Conservation (phyloP, 768 basidiomycete genomes). For the Tylopilus sp. region DNA sequence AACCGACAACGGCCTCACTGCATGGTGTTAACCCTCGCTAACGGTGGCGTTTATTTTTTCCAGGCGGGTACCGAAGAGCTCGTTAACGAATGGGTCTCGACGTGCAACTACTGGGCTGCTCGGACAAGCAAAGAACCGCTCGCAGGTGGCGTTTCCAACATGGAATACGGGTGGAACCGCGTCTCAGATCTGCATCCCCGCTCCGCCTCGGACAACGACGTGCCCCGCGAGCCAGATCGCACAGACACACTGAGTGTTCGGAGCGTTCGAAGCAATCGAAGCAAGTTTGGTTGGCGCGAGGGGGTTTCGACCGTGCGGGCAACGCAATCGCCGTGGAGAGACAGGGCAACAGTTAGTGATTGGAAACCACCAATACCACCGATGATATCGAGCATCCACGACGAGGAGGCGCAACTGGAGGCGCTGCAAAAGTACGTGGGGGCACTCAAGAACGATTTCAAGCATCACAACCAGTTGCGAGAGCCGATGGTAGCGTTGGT, state of each 20-base stretch:
- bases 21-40: conserved; percentile 88
- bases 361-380: conserved; percentile 93
- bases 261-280: conserved; percentile 71
- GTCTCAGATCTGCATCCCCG: conserved; percentile 55
- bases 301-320: conserved; percentile 62
- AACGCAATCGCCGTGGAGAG: conserved; percentile 68
- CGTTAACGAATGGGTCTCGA: conserved; percentile 98
- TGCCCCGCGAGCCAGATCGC: conserved; percentile 44
- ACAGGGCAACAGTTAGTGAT: conserved; percentile 79
- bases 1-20: conserved; percentile 88
- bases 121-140: conserved; percentile 93
- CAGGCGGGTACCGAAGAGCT: conserved; percentile 98
- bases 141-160: conserved; percentile 94
- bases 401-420: conserved; percentile 92
- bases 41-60: conserved; percentile 94
- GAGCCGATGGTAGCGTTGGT: conserved; percentile 83
- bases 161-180: conserved; percentile 98
- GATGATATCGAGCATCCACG: conserved; percentile 76
- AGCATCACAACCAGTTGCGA: conserved; percentile 78
- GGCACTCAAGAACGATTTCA: conserved; percentile 72
- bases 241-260: conserved; percentile 69
- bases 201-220: conserved; percentile 57
- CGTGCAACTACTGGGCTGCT: conserved; percentile 99
- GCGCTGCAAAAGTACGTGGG: conserved; percentile 79
- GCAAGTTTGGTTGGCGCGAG: conserved; percentile 71